These are phyloP conservation scores for Acacia acuminata DNA, from an alignment of 306 rosid species.

Conservation along the genomic window DNA sequence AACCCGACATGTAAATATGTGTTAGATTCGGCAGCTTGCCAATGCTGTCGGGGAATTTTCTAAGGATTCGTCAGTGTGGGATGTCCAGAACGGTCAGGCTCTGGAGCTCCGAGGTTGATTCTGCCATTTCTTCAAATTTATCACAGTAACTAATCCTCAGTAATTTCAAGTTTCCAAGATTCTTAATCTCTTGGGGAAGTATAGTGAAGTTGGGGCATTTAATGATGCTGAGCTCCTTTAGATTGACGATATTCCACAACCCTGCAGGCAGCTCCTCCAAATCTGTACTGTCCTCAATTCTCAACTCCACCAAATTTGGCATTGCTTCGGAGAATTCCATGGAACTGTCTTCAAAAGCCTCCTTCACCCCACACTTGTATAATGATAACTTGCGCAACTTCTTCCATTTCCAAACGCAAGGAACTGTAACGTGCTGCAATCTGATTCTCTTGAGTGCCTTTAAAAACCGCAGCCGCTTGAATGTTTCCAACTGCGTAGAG, in stretches of 20 bases:
- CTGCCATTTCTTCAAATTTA: too few species aligned
- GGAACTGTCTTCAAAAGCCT: background rate
- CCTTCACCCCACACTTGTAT: background rate
- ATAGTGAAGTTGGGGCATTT: background rate
- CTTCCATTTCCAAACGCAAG: background rate
- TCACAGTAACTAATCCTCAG: background rate
- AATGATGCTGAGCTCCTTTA: background rate
- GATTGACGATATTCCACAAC: background rate
- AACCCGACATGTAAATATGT: background rate
- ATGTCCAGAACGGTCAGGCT: background rate
- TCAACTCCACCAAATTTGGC: constrained; percentile 10
- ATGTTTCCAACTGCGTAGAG: constrained; percentile 17
- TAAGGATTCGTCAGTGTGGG: background rate
- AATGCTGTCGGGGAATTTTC: background rate
- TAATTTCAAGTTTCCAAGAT: background rate
- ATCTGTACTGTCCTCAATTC: background rate
- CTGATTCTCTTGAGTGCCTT: constrained; percentile 33
- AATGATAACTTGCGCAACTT: background rate
- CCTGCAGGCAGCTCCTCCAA: background rate
- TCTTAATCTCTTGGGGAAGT: background rate
- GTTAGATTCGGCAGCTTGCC: background rate
- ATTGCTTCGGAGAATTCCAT: background rate
- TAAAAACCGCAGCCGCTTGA: constrained; percentile 8
- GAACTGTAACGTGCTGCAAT: constrained; percentile 30
- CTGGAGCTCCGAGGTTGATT: background rate